Percentiles rank a stretch among this genome's conserved stretches.
Conservation (phyloP, 768 basidiomycete species). For the Chiua virens region DNA sequence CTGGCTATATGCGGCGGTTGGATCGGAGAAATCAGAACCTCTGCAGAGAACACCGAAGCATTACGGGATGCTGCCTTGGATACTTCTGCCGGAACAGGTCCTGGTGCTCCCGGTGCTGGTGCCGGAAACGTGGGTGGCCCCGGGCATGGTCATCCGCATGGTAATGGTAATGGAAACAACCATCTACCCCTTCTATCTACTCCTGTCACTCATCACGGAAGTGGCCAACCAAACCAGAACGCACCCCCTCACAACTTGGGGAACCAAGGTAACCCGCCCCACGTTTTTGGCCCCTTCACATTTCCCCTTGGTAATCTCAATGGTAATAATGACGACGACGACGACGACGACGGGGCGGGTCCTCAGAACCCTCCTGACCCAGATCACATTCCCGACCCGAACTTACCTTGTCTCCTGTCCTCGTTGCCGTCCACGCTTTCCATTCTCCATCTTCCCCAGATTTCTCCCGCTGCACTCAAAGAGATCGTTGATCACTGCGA, state of each 20-base stretch:
- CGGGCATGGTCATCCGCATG: background rate
- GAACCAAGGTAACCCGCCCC: too few species aligned
- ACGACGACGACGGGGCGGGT: background rate
- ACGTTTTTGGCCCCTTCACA: background rate
- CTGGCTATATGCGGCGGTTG: conserved; percentile 29
- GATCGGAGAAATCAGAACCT: conserved; percentile 35
- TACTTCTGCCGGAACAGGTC: too few species aligned
- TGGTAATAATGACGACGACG: background rate
- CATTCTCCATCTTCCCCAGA: conserved; percentile 20
- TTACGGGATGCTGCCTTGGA: background rate
- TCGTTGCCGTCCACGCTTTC: conserved; percentile 37
- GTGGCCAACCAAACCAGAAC: too few species aligned
- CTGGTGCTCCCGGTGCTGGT: too few species aligned
- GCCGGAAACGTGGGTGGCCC: too few species aligned
- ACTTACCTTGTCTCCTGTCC: conserved; percentile 29
- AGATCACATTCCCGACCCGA: conserved; percentile 16
- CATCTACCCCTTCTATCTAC: conserved; percentile 18
- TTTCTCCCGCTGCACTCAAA: conserved; percentile 19
- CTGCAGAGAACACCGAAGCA: conserved; percentile 11
- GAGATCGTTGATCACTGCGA: conserved; percentile 23
- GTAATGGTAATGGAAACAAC: background rate
- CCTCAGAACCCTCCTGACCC: conserved; percentile 2
- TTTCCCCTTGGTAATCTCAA: conserved; percentile 5
- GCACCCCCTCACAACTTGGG: too few species aligned
- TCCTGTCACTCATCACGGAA: too few species aligned